A percentile compares a stretch with the other conserved stretches of the same genome.
Evolutionary conservation across 1,284 basidiomycete genomes (phyloP).

Genomic region (Agroathelia rolfsii): DNA sequence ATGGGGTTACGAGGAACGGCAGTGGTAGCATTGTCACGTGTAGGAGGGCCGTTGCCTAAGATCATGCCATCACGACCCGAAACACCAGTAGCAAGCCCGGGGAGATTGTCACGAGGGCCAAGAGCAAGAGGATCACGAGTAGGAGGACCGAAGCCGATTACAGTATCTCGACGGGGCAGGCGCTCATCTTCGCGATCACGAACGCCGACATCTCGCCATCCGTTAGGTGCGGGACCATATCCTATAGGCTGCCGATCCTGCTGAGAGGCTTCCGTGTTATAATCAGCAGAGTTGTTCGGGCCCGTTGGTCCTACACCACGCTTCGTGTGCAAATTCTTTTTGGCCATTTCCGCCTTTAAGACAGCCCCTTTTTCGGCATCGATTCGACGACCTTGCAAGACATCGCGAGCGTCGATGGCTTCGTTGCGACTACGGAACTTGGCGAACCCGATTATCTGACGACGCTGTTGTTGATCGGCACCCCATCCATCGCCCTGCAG

Average conservation of each 20-base stretch:
- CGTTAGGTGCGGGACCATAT: no score
- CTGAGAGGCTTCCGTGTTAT: conserved; percentile 13
- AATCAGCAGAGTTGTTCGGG: no score
- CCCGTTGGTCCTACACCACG: conserved; percentile 64
- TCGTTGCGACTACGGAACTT: conserved; percentile 87
- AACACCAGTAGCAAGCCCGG: conserved; percentile 18
- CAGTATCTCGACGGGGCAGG: conserved; percentile 17
- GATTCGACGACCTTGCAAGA: conserved; percentile 83
- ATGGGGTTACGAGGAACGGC: conserved; percentile 10
- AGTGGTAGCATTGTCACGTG: conserved; percentile 17
- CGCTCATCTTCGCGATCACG: conserved; percentile 17
- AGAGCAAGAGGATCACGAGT: conserved; percentile 23
- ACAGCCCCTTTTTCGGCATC: conserved; percentile 93
- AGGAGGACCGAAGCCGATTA: conserved; percentile 17
- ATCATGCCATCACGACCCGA: conserved; percentile 26
- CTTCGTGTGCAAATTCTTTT: conserved; percentile 98
- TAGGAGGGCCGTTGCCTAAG: conserved; percentile 23
- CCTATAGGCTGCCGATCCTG: conserved; percentile 11
- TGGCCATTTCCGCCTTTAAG: conserved; percentile 98
- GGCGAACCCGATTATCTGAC: conserved; percentile 98
- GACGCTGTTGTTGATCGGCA: conserved; percentile 50
- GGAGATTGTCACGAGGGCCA: conserved; percentile 22
- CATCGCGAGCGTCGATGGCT: conserved; percentile 82
- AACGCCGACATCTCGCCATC: conserved; percentile 13
- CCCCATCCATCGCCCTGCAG: conserved; percentile 19